Base-by-base conservation (phyloP, 176 grass and related monocot genomes). In the Melocanna baccifera region DNA sequence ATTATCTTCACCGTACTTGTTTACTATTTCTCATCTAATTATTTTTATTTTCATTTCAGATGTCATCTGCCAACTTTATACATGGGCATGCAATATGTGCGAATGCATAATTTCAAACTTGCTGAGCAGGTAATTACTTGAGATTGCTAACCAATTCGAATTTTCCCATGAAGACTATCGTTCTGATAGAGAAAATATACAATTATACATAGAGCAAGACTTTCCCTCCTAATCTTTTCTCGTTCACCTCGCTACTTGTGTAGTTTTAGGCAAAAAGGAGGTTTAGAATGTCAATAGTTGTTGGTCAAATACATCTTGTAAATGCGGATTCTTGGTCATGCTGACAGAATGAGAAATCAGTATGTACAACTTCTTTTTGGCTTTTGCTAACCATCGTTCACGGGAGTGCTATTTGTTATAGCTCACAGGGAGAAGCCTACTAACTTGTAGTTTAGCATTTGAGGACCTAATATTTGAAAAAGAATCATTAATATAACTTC, bases 21-120 rank as follows among this genome's bases (percentile, higher is more conserved):
- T 57, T 43, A 84, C 36, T 66, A 78, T 47, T 22, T 82, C 87
- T 43, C 57, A 62, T 91, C 55, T 80, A 76, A 69, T 78, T 73
- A 14, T 36, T 75, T 63, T 29, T 73, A 40, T 78, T 69, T 59
- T 25, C 78, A 64, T 89, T 91, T 84, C 83, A 98, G 96, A 82
- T 98, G 93, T 87, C 96, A 98, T 84, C 87, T 98, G 63, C 91
- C 96, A 83, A 86, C 92, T 86, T 93, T 98, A 79, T 98, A 98
- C 69, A 94, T 94, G 81, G 96, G 96, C 39, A 98, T 95, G 96
- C 93, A 98, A 86, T 98, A 91, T 72, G 87, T 89, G 83, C 85
- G 90, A 75, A 94, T 94, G 89, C 96, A 94, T 62, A 98, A 92
- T 83, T 92, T 89, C 85, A 96, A 94, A 86, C 89, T 96, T 87